A percentile compares a stretch with the other conserved stretches of the same genome.
Evolutionary conservation across 1,284 basidiomycete species (phyloP).

Genomic region (Hemileia vastatrix): DNA sequence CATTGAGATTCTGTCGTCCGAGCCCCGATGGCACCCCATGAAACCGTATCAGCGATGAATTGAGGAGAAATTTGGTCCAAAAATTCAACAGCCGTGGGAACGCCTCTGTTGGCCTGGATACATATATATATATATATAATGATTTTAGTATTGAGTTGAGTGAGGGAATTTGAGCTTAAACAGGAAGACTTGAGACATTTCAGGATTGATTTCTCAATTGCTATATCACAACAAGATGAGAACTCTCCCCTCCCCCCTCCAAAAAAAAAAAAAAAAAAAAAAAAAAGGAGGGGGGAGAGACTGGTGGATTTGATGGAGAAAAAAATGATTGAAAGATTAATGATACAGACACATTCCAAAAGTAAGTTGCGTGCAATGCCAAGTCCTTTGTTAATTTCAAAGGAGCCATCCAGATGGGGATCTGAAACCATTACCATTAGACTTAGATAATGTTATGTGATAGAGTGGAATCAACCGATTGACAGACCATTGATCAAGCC

Average conservation of each 20-base stretch:
- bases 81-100: conserved; percentile 46
- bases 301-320: too few species aligned
- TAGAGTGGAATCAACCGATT: not conserved
- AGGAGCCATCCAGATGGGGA: conserved; percentile 66
- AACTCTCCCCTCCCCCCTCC: too few species aligned
- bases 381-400: conserved; percentile 92
- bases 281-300: too few species aligned
- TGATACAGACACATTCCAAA: too few species aligned
- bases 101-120: conserved; percentile 40
- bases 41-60: conserved; percentile 88
- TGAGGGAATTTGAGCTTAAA: too few species aligned
- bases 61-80: conserved; percentile 74
- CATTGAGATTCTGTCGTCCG: conserved; percentile 95
- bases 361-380: conserved; percentile 80
- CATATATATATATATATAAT: not conserved
- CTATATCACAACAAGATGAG: too few species aligned
- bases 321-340: too few species aligned
- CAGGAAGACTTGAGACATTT: too few species aligned
- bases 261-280: too few species aligned
- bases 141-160: conserved; percentile 55
- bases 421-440: conserved; percentile 41
- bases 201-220: too few species aligned
- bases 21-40: conserved; percentile 97
- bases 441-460: not conserved
- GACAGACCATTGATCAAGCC: conserved; percentile 75